These are phyloP conservation scores for Cutaneotrichosporon spelunceum DNA, from an alignment of 1,284 basidiomycete genomes.

Conservation along the genomic window DNA sequence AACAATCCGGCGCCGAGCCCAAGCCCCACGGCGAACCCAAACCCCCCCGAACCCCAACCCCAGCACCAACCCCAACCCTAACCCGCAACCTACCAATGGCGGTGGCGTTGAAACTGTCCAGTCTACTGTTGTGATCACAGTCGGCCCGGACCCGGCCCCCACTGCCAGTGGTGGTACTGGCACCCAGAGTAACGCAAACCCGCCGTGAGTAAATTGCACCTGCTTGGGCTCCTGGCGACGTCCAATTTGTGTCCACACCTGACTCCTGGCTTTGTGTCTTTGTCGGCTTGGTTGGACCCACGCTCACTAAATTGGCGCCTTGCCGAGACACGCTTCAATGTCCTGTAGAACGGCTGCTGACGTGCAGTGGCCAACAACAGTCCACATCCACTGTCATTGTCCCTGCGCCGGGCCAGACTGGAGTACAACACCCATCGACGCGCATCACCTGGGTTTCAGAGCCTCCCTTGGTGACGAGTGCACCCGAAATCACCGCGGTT, in stretches of 20 bases:
- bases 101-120: neutral
- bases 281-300: neutral
- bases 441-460: slow-evolving; percentile 1
- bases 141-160: neutral
- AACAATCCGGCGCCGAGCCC: neutral
- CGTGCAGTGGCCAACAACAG: neutral
- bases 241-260: too few relatives aligned
- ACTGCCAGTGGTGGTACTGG: neutral
- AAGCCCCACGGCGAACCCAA: neutral
- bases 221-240: neutral
- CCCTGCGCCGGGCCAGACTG: neutral
- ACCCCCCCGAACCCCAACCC: slow-evolving; percentile 8
- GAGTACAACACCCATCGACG: neutral
- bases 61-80: neutral
- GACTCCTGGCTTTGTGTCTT: neutral
- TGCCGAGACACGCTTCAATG: neutral
- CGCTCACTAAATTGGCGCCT: neutral
- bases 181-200: too few relatives aligned
- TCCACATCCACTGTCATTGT: slow-evolving; percentile 10
- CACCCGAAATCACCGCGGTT: slow-evolving; percentile 11
- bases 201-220: neutral
- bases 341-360: too few relatives aligned
- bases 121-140: neutral
- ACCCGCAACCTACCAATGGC: neutral
- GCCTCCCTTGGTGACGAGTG: neutral